These are phyloP conservation scores for Penicillium roqueforti DNA, from an alignment of 495 filamentous ascomycete genomes.

Conservation along the genomic window DNA sequence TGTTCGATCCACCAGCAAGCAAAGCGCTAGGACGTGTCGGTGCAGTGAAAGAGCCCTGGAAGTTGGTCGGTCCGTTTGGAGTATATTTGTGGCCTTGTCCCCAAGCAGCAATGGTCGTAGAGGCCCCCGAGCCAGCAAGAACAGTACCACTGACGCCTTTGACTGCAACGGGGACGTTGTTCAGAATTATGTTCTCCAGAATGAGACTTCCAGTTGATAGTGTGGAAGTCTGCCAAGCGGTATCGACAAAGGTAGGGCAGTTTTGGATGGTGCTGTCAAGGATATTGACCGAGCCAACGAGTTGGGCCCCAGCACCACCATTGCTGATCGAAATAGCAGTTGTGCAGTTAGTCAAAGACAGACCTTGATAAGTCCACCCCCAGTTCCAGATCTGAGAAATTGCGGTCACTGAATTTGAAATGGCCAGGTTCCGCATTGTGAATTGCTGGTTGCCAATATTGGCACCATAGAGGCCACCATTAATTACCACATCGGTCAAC, in stretches of 20 bases:
- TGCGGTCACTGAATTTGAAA: conserved; percentile 59
- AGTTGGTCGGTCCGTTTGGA: conserved; percentile 35
- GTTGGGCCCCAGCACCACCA: conserved; percentile 31
- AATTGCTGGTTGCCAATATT: conserved; percentile 77
- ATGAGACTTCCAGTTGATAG: conserved; percentile 52
- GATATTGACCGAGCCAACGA: conserved; percentile 48
- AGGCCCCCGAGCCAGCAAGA: conserved; percentile 54
- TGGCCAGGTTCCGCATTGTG: conserved; percentile 68
- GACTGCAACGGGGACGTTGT: conserved; percentile 57
- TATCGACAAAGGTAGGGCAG: conserved; percentile 60
- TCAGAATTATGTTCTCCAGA: conserved; percentile 65
- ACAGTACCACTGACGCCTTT: conserved; percentile 48
- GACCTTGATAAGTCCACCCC: conserved; percentile 53
- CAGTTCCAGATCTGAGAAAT: conserved; percentile 58
- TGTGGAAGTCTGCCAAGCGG: conserved; percentile 39
- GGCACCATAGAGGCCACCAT: conserved; percentile 64
- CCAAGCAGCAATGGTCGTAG: conserved; percentile 51
- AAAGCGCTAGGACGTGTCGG: conserved; percentile 36
- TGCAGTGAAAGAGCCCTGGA: conserved; percentile 39
- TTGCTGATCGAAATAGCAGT: conserved; percentile 48
- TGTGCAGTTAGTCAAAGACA: conserved; percentile 47
- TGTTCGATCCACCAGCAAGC: conserved; percentile 32
- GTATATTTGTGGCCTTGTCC: conserved; percentile 52
- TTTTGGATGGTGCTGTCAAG: conserved; percentile 58
- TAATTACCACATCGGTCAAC: conserved; percentile 58